Conservation (phyloP, 176 grass and related monocot species). For the Rhipidocladum racemiflorum region DNA sequence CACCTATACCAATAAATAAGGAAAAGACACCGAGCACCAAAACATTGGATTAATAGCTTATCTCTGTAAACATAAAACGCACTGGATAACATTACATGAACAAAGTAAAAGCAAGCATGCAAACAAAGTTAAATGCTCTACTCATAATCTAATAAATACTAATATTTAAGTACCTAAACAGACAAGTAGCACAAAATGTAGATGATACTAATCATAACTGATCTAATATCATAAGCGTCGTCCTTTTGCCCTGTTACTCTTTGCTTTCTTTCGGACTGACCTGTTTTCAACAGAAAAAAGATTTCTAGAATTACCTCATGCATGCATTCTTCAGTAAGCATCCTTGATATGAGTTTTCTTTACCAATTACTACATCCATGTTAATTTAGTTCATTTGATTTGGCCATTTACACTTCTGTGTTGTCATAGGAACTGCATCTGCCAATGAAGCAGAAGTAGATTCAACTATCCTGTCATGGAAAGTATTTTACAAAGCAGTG, state of each 20-base stretch:
- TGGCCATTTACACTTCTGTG: neutral
- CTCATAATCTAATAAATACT: neutral
- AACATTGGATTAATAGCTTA: neutral
- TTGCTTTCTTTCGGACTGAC: neutral
- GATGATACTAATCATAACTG: neutral
- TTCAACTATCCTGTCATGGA: neutral
- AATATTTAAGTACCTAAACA: slow-evolving; percentile 18
- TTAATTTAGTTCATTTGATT: neutral
- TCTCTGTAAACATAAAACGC: slow-evolving; percentile 14
- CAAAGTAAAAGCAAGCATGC: neutral
- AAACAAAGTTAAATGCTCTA: neutral
- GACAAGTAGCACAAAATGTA: neutral
- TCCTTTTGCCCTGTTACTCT: neutral
- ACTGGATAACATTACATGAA: neutral
- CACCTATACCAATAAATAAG: slow-evolving; percentile 53
- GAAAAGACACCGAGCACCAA: neutral
- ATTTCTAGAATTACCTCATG: neutral
- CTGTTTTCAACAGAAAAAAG: neutral
- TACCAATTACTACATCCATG: neutral
- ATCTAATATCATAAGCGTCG: neutral
- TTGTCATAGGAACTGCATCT: neutral
- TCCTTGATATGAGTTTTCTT: neutral
- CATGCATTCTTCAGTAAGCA: slow-evolving; percentile 1
- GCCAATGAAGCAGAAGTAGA: neutral
- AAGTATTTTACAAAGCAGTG: neutral